phyloP scores from a whole-genome alignment of 352 stramenopile genomes.

The Globisporangium cystogenes region DNA sequence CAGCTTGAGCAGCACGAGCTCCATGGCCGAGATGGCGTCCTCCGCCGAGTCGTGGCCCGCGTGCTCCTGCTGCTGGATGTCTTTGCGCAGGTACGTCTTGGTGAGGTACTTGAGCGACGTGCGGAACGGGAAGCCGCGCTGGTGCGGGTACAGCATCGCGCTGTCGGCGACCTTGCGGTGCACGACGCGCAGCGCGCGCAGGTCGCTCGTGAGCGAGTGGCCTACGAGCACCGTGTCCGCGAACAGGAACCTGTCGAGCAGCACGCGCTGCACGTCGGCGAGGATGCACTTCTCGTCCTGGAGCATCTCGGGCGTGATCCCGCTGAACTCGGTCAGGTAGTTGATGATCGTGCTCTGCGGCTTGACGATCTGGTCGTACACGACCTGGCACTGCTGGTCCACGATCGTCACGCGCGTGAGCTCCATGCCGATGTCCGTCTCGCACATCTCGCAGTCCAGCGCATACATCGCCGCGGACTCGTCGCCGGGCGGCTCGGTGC shows the following conservation, averaged over 20 bases:
- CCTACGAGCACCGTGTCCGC: constrained; percentile 79
- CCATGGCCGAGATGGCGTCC: constrained; percentile 73
- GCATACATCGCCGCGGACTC: constrained; percentile 34
- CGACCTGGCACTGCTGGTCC: constrained; percentile 38
- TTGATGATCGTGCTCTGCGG: constrained; percentile 84
- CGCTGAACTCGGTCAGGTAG: constrained; percentile 87
- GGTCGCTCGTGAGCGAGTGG: constrained; percentile 84
- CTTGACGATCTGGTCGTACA: constrained; percentile 84
- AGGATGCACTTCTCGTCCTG: constrained; percentile 47
- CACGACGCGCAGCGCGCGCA: constrained; percentile 71
- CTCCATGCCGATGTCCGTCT: constrained; percentile 81
- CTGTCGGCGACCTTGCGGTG: constrained; percentile 73
- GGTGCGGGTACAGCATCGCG: constrained; percentile 78
- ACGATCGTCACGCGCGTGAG: constrained; percentile 81
- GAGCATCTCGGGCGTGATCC: constrained; percentile 80
- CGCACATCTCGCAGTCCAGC: constrained; percentile 90
- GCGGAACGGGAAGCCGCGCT: constrained; percentile 77
- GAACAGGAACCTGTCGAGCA: constrained; percentile 56
- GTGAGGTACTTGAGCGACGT: constrained; percentile 80
- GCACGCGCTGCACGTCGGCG: constrained; percentile 61
- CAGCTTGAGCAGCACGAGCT: constrained; percentile 74
- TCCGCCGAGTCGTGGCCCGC: constrained; percentile 78
- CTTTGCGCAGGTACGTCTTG: constrained; percentile 72
- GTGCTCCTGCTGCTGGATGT: constrained; percentile 68
- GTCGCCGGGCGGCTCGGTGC: neutral